phyloP scores from a whole-genome alignment of 2,329 filamentous ascomycete genomes.

The Nemania sp. region DNA sequence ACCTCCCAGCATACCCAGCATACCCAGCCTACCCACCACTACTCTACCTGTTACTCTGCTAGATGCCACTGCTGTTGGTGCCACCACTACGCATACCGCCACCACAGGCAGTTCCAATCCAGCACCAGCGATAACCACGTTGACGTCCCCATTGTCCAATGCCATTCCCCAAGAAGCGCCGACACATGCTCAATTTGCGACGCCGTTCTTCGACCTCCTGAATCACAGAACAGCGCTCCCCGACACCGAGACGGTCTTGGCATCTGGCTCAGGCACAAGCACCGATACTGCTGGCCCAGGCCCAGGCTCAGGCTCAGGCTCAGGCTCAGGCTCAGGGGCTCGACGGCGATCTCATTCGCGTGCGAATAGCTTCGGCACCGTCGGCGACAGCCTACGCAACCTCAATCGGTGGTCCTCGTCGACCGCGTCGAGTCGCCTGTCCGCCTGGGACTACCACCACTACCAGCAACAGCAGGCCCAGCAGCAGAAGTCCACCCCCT shows the following conservation, averaged over 20 bases:
- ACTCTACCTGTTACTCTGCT: not conserved
- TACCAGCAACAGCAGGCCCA: slow-evolving; percentile 47
- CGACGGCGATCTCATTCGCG: slow-evolving; percentile 41
- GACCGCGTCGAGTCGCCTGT: slow-evolving; percentile 62
- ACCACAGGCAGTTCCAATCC: slow-evolving; percentile 13
- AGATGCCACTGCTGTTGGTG: slow-evolving; percentile 4
- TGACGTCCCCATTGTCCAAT: slow-evolving; percentile 27
- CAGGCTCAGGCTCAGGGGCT: slow-evolving; percentile 26
- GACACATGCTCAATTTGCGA: slow-evolving; percentile 37
- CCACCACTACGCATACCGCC: slow-evolving; percentile 6
- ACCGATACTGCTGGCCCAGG: slow-evolving; percentile 26
- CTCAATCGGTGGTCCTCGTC: slow-evolving; percentile 67
- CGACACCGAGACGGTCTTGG: slow-evolving; percentile 17
- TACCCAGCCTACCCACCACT: not conserved
- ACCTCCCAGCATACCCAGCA: not conserved
- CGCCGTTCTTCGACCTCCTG: slow-evolving; percentile 39
- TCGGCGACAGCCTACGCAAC: slow-evolving; percentile 60
- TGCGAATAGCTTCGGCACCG: slow-evolving; percentile 44
- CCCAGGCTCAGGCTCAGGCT: slow-evolving; percentile 25
- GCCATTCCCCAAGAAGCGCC: slow-evolving; percentile 27
- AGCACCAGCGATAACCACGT: slow-evolving; percentile 33
- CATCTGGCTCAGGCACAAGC: slow-evolving; percentile 8
- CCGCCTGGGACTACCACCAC: slow-evolving; percentile 47
- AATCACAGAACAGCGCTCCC: slow-evolving; percentile 22
- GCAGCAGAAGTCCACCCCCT: slow-evolving; percentile 47